These are phyloP conservation scores for Cladosporium phlei DNA, from an alignment of 2,329 filamentous ascomycete species.

Conservation along the genomic window DNA sequence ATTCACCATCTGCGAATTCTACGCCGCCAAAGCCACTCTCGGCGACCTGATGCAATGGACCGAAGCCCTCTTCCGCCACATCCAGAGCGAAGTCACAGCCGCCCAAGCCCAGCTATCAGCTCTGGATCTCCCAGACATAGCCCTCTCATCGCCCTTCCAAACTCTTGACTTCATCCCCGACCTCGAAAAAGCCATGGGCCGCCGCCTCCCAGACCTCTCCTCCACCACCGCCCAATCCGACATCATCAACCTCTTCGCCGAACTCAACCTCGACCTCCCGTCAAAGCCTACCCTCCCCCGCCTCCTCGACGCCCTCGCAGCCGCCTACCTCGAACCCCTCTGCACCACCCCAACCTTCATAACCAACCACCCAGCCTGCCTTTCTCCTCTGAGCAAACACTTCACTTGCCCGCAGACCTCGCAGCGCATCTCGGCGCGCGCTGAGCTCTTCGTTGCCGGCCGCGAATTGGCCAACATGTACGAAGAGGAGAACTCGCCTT, in stretches of 20 bases:
- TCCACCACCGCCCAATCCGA: conserved; percentile 52
- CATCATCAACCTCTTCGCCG: conserved; percentile 52
- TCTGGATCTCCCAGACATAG: not conserved
- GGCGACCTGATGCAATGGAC: conserved; percentile 71
- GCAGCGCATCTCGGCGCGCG: conserved; percentile 47
- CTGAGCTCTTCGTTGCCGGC: conserved; percentile 46
- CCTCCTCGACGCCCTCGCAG: conserved; percentile 77
- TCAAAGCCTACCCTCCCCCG: conserved; percentile 55
- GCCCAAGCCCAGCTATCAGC: not conserved
- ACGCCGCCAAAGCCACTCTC: conserved; percentile 77
- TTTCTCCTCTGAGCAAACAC: conserved; percentile 87
- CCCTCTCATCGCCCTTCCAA: conserved; percentile 2
- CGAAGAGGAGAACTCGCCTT: conserved; percentile 93
- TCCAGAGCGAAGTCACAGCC: conserved; percentile 58
- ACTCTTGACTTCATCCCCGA: conserved; percentile 68
- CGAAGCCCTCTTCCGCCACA: conserved; percentile 44
- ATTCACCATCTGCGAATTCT: conserved; percentile 97
- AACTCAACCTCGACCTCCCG: conserved; percentile 48
- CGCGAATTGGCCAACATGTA: conserved; percentile 93
- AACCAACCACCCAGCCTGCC: conserved; percentile 79
- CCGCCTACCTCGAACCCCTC: conserved; percentile 70
- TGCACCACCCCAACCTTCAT: conserved; percentile 77
- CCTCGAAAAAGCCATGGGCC: conserved; percentile 64
- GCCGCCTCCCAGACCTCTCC: conserved; percentile 50
- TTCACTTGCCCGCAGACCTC: conserved; percentile 62